A percentile compares a stretch with the other conserved stretches of the same genome.
Evolutionary conservation across 371 early-diverging fungal genomes (phyloP).

Genomic region (Blastocladiella emersonii): DNA sequence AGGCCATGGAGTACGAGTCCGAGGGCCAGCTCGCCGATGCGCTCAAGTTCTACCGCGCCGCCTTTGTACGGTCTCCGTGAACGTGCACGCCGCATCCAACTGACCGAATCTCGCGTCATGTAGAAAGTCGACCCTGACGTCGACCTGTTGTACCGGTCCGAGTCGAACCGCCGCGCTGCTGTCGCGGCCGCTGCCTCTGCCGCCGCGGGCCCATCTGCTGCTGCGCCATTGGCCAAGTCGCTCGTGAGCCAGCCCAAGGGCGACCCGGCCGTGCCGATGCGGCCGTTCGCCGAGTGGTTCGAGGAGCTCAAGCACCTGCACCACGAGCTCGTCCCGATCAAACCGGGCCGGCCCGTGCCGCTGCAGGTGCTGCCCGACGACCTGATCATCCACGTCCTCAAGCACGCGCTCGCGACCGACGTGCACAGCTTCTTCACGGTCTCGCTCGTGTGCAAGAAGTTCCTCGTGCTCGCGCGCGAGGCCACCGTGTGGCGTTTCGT

Average conservation of each 20-base stretch:
- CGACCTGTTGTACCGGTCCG: background rate
- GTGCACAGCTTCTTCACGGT: background rate
- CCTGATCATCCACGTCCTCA: background rate
- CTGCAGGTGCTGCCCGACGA: background rate
- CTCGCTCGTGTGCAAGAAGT: background rate
- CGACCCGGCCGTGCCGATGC: background rate
- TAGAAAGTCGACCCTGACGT: conserved; percentile 1
- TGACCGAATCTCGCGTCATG: too few species aligned
- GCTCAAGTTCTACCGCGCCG: background rate
- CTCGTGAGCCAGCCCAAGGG: too few species aligned
- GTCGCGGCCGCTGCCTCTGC: background rate
- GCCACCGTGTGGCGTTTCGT: background rate
- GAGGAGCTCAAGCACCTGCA: background rate
- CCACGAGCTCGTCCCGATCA: background rate
- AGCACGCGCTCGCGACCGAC: background rate
- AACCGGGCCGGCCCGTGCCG: background rate
- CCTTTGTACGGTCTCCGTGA: background rate
- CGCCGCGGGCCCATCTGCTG: background rate
- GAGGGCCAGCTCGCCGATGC: background rate
- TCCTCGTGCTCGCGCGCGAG: background rate
- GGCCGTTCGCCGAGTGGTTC: background rate
- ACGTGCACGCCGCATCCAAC: too few species aligned
- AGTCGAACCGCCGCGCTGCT: background rate
- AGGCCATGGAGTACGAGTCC: background rate
- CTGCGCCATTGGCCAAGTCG: background rate